These are phyloP conservation scores for Hibiscus syriacus DNA, from an alignment of 345 rosid species.

Conservation along the genomic window DNA sequence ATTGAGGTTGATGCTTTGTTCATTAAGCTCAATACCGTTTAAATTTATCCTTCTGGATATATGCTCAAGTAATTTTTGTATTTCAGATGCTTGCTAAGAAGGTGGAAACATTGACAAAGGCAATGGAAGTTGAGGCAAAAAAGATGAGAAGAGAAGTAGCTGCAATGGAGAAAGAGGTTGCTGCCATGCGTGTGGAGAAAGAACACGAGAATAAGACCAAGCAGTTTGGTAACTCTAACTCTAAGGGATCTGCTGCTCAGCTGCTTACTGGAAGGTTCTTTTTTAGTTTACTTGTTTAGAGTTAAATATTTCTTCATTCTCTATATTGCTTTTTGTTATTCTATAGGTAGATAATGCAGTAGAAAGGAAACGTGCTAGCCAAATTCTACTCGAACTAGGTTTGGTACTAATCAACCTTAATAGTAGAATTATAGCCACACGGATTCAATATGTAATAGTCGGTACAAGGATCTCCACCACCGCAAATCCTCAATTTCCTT, in stretches of 20 bases:
- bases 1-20: conserved; percentile 56
- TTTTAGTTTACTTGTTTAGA: neutral
- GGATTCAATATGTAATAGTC: too few relatives aligned
- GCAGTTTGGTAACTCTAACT: conserved; percentile 50
- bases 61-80: conserved; percentile 10
- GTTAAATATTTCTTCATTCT: neutral
- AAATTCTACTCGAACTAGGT: too few relatives aligned
- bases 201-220: conserved; percentile 72
- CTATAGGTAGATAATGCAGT: too few relatives aligned
- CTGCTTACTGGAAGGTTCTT: conserved; percentile 77
- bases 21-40: neutral
- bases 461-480: too few relatives aligned
- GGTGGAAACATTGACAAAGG: conserved; percentile 92
- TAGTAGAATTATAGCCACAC: too few relatives aligned
- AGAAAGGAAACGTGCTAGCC: too few relatives aligned
- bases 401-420: too few relatives aligned
- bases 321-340: neutral
- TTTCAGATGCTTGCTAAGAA: conserved; percentile 89
- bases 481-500: too few relatives aligned
- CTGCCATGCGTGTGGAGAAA: conserved; percentile 94
- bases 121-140: conserved; percentile 98
- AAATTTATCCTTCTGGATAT: conserved; percentile 11
- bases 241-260: conserved; percentile 67
- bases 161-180: conserved; percentile 95
- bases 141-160: conserved; percentile 99